Conservation (phyloP, 441 rosid species). For the Brassica balearica region DNA sequence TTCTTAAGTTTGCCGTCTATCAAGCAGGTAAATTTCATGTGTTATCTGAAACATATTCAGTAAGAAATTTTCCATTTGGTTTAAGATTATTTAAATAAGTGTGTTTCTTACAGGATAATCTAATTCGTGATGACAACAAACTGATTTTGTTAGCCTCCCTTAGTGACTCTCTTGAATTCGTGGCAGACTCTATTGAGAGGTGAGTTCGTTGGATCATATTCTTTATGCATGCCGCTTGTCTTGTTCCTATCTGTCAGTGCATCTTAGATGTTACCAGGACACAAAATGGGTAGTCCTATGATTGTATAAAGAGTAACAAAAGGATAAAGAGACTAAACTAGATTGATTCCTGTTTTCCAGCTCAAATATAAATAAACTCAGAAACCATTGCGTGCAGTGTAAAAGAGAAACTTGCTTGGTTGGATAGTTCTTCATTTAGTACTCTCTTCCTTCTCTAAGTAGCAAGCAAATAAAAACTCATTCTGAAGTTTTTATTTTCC, state of each 20-base stretch:
- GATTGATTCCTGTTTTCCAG: constrained; percentile 18
- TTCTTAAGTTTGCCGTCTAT: constrained; percentile 83
- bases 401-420: constrained; percentile 32
- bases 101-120: constrained; percentile 74
- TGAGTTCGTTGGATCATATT: constrained; percentile 46
- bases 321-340: constrained; percentile 18
- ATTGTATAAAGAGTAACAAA: no score
- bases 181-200: constrained; percentile 98
- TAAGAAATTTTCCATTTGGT: neutral
- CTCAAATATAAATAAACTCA: constrained; percentile 15
- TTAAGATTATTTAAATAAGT: constrained; percentile 18
- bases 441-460: constrained; percentile 14
- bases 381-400: no score
- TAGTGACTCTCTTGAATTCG: constrained; percentile 95
- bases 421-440: no score
- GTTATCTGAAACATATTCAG: constrained; percentile 11
- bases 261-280: constrained; percentile 31
- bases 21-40: constrained; percentile 66
- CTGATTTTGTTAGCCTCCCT: constrained; percentile 94
- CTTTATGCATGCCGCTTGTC: constrained; percentile 29
- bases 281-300: constrained; percentile 7
- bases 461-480: neutral
- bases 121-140: constrained; percentile 94
- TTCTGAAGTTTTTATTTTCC: constrained; percentile 13
- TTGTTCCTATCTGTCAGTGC: constrained; percentile 22